A percentile compares a stretch with the other conserved stretches of the same genome.
phyloP scores from a whole-genome alignment of 352 stramenopile species.

The Sclerospora graminicola region DNA sequence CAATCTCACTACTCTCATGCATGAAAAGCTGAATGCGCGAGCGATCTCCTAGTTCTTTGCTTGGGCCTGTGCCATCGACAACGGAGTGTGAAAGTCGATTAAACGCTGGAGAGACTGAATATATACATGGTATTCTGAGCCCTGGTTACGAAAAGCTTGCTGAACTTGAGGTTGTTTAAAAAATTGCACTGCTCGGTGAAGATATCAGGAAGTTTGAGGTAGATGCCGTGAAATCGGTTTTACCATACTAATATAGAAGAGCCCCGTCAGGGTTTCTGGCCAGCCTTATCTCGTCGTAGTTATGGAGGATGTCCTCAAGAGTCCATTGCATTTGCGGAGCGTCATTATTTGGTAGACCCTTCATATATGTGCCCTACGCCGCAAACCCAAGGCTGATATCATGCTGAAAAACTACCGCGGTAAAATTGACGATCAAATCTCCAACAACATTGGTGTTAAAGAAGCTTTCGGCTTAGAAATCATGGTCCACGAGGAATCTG shows the following conservation, averaged over 20 bases:
- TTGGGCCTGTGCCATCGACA: constrained; percentile 88
- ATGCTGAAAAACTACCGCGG: constrained; percentile 60
- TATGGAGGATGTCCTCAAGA: constrained; percentile 64
- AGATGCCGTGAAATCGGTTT: constrained; percentile 47
- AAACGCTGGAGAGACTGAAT: constrained; percentile 62
- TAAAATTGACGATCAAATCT: constrained; percentile 88
- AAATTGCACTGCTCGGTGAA: constrained; percentile 46
- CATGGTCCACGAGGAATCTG: constrained; percentile 88
- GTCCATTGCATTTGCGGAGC: constrained; percentile 69
- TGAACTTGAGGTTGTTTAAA: constrained; percentile 78
- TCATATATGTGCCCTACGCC: constrained; percentile 72
- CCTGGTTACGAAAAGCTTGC: constrained; percentile 87
- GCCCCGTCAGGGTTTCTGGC: constrained; percentile 57
- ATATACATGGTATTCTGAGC: constrained; percentile 62
- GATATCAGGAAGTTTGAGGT: constrained; percentile 35
- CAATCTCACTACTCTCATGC: too few relatives aligned
- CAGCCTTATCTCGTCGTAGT: constrained; percentile 48
- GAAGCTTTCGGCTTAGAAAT: constrained; percentile 89
- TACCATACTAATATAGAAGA: constrained; percentile 77
- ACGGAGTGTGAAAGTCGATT: constrained; percentile 59
- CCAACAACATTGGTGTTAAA: constrained; percentile 86
- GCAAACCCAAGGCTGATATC: constrained; percentile 75
- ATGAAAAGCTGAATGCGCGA: too few relatives aligned
- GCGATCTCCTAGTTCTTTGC: constrained; percentile 77
- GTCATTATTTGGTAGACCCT: constrained; percentile 71